phyloP scores from a whole-genome alignment of 2,329 filamentous ascomycete genomes.

The Cladosporium sp. region DNA sequence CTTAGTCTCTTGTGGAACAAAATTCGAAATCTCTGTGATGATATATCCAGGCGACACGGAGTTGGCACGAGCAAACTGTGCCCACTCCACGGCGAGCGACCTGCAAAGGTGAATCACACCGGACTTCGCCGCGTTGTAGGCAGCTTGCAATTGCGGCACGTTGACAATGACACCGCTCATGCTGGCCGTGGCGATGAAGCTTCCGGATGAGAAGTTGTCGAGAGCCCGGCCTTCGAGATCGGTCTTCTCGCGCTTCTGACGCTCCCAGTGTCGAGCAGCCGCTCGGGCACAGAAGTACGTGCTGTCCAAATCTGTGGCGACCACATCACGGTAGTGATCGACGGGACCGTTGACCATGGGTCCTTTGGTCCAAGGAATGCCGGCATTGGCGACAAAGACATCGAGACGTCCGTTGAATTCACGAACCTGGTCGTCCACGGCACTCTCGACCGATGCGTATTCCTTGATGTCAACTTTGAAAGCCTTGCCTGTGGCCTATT shows the following conservation, averaged over 20 bases:
- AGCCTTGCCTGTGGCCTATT: constrained; percentile 37
- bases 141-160: constrained; percentile 67
- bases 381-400: constrained; percentile 72
- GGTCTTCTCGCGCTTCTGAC: constrained; percentile 59
- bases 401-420: constrained; percentile 72
- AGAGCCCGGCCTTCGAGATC: constrained; percentile 44
- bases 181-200: constrained; percentile 67
- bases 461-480: constrained; percentile 46
- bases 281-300: constrained; percentile 71
- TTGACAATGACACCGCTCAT: constrained; percentile 76
- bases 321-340: constrained; percentile 62
- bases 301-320: constrained; percentile 66
- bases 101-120: constrained; percentile 48
- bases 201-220: constrained; percentile 20
- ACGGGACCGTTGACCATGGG: constrained; percentile 61
- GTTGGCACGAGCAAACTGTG: constrained; percentile 67
- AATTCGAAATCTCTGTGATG: constrained; percentile 65
- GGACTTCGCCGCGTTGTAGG: constrained; percentile 32
- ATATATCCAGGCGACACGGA: constrained; percentile 73
- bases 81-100: constrained; percentile 71
- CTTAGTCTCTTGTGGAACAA: constrained; percentile 63
- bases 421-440: constrained; percentile 39
- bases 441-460: constrained; percentile 36
- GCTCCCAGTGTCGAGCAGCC: constrained; percentile 63
- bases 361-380: constrained; percentile 67